These are phyloP conservation scores for Prunus mongolica DNA, from an alignment of 306 rosid genomes.

Conservation along the genomic window DNA sequence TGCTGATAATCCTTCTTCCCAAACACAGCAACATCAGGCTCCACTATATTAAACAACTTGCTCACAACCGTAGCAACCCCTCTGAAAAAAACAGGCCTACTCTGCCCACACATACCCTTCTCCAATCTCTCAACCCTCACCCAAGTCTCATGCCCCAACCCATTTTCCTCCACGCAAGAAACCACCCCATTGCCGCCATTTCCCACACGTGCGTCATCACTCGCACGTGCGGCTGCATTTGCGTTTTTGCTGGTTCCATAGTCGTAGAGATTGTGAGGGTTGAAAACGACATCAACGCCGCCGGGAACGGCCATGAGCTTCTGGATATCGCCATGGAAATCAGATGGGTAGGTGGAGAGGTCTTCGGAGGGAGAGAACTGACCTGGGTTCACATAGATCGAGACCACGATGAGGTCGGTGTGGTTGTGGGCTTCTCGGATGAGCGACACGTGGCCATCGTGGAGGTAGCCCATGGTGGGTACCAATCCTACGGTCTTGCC, in stretches of 20 bases:
- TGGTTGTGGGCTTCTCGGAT: conserved; percentile 50
- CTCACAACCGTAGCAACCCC: conserved; percentile 85
- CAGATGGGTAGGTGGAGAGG: conserved; percentile 85
- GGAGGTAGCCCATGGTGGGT: conserved; percentile 95
- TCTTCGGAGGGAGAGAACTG: conserved; percentile 87
- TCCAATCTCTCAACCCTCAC: conserved; percentile 72
- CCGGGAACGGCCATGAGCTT: conserved; percentile 59
- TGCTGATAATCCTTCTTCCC: conserved; percentile 98
- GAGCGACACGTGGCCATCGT: conserved; percentile 73
- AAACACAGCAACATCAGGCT: conserved; percentile 82
- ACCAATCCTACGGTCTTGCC: conserved; percentile 60
- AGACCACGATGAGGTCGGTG: conserved; percentile 52
- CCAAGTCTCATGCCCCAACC: conserved; percentile 77
- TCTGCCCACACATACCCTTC: conserved; percentile 78
- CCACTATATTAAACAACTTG: conserved; percentile 82
- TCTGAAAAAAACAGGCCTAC: conserved; percentile 80
- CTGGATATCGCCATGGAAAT: conserved; percentile 57
- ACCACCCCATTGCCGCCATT: conserved; percentile 11
- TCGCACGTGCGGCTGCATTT: neutral
- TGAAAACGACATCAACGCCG: conserved; percentile 70
- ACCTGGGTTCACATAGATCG: conserved; percentile 83
- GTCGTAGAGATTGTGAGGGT: conserved; percentile 64
- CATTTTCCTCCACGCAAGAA: conserved; percentile 64
- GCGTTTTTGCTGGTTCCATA: conserved; percentile 24
- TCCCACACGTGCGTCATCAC: neutral